phyloP scores from a whole-genome alignment of 208 protist species.

The Sergeia podlipaevii region DNA sequence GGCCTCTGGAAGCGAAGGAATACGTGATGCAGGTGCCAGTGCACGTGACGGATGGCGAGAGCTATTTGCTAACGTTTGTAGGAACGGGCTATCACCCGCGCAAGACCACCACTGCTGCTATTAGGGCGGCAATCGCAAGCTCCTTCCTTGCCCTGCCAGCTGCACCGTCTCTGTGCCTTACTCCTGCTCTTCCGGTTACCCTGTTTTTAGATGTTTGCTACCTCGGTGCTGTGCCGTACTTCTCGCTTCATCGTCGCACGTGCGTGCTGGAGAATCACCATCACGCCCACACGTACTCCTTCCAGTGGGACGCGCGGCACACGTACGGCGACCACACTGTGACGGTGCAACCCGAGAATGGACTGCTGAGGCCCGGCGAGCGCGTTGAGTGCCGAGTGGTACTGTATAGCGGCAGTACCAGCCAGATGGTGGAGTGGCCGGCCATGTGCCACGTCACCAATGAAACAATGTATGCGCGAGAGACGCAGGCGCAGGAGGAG shows the following conservation, averaged over 20 bases:
- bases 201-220: conserved; percentile 71
- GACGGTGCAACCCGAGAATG: conserved; percentile 34
- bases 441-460: conserved; percentile 56
- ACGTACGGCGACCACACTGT: conserved; percentile 54
- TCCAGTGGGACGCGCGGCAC: conserved; percentile 46
- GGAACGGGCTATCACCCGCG: conserved; percentile 82
- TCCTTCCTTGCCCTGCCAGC: conserved; percentile 55
- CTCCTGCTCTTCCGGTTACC: conserved; percentile 33
- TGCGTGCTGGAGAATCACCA: conserved; percentile 65
- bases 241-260: conserved; percentile 73
- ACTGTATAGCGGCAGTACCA: conserved; percentile 76
- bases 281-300: conserved; percentile 44
- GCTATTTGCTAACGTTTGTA: conserved; percentile 64
- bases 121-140: conserved; percentile 26
- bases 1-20: conserved; percentile 76
- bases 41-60: conserved; percentile 36
- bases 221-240: conserved; percentile 71
- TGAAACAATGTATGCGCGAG: conserved; percentile 13
- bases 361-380: conserved; percentile 49
- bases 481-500: neutral
- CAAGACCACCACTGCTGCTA: conserved; percentile 16
- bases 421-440: conserved; percentile 66
- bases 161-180: conserved; percentile 17
- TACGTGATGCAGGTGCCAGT: conserved; percentile 72
- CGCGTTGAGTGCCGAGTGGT: conserved; percentile 37